These are phyloP conservation scores for Aspergillus tanneri DNA, from an alignment of 2,329 filamentous ascomycete species.

Conservation along the genomic window DNA sequence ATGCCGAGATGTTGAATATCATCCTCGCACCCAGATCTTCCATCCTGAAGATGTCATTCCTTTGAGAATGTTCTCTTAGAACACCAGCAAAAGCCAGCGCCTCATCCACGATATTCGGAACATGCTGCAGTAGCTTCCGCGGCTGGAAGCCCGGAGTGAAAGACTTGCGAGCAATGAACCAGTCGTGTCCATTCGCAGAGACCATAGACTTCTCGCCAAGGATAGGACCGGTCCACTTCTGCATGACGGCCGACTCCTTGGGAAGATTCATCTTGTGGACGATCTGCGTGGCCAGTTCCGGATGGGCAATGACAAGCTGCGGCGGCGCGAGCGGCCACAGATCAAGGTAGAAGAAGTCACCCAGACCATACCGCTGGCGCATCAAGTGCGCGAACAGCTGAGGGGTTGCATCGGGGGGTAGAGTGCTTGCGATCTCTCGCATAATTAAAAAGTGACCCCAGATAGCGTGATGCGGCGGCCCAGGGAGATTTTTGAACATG, in stretches of 20 bases:
- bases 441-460: constrained; percentile 22
- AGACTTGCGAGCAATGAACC: constrained; percentile 31
- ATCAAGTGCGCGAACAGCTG: constrained; percentile 20
- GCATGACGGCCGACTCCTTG: constrained; percentile 34
- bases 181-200: constrained; percentile 39
- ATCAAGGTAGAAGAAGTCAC: constrained; percentile 35
- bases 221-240: constrained; percentile 26
- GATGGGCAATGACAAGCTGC: constrained; percentile 40
- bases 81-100: constrained; percentile 11
- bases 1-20: constrained; percentile 16
- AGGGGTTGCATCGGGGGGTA: constrained; percentile 17
- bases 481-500: constrained; percentile 21
- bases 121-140: constrained; percentile 10
- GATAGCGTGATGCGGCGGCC: constrained; percentile 21
- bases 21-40: constrained; percentile 13
- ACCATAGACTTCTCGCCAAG: constrained; percentile 36
- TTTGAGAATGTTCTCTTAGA: constrained; percentile 9
- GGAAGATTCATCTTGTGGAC: constrained; percentile 37
- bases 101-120: constrained; percentile 15
- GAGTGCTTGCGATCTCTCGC: constrained; percentile 19
- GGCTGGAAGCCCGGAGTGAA: constrained; percentile 15
- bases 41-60: constrained; percentile 12
- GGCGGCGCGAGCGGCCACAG: constrained; percentile 39
- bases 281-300: constrained; percentile 41
- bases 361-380: constrained; percentile 18